Evolutionary conservation across 2,329 filamentous ascomycete genomes (phyloP), one percentile per base, ranked within the genome.

Genomic region (Ophidiomyces ophidiicola): DNA sequence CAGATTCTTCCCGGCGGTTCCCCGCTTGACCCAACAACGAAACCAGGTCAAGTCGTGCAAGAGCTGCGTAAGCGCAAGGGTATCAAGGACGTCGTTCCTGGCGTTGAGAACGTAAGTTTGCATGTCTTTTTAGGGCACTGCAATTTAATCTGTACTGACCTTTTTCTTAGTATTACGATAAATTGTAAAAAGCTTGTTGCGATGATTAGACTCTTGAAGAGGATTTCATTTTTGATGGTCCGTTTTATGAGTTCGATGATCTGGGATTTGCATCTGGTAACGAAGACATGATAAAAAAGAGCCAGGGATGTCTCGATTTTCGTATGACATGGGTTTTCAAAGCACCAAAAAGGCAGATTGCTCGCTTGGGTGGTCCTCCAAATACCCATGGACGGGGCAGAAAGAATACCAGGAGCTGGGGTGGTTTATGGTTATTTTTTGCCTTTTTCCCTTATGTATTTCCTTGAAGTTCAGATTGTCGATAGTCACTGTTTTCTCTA

Each of bases 31-130:
- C 52, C 68, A 62, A 80, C 78, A 59, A 78, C 76, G 60, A 84
- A 87, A 76, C 75, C 81, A 57, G 90, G 87, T 64, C 67, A 76
- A 63, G 73, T 94, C 57, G 85, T 96, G 56, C 70, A 73, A 63
- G 76, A 80, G 44, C 93, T 92, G 81, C 86, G 90, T 64, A 94
- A 94, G 80, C 84, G 88, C 71, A 98, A 98, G 85, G 90, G 88
- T 85, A 74, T 98, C 76, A 98, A 98, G 85, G 71, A 81, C 61
- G 77, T 85, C 59, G 82, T 94, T 64, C 88, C 90, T 57, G 83
- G 81, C 64, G 80, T 86, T 72, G 84, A 85, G 64, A 93, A 94
- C 77, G 85, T 90, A 78, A 85, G 84, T 82, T 50, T 43, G 43
- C 24, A 5, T 3, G 7, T 15, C 24, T 25, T 4, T 23, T 18